Base-by-base conservation (phyloP, 768 basidiomycete species). In the Lactifluus piperatus region DNA sequence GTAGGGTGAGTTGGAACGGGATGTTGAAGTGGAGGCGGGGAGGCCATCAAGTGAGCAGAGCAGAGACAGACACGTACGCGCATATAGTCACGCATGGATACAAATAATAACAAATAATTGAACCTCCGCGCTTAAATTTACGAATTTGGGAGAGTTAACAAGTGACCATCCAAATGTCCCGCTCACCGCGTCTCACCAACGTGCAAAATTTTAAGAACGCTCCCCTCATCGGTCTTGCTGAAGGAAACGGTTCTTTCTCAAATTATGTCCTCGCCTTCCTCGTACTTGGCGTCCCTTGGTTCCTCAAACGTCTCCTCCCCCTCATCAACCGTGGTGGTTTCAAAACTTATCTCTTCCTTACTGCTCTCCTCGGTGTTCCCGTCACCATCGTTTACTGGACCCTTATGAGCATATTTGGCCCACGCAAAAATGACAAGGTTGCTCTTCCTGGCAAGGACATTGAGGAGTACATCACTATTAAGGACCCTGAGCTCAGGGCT, bases 401-500 rank as follows among this genome's bases (percentile, higher is more conserved):
- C 0, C 60, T 94, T 66, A 85, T 88, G 75, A 92, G 89, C 69
- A 82, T 77, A 66, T 89, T 88, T 65, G 94, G 94, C 29, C 68
- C 76, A 10, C 79, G 91, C 67, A 85, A 79, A 71, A 92, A 94
- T 73, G 85, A 90, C 64, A 93, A 94, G 76, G 85, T 94, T 67
- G 68, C 74, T 27, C 75, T 97, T 24, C 94, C 97, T 3, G 86
- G 86, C 60, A 89, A 86, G 72, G 81, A 88, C 67, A 83, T 97
- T 60, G 88, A 89, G 66, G 81, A 88, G 64, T 99, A 98, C 71
- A 88, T 98, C 68, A 87, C 85, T 46, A 86, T 98, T 75, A 85
- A 91, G 60, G 92, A 95, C 75, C 72, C 76, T 0, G 87, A 85
- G 59, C 80, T 98, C 70, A 89, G 84, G 76, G 77, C 79, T 30